phyloP scores from a whole-genome alignment of 805 yeast genomes.

The Yarrowia osloensis region DNA sequence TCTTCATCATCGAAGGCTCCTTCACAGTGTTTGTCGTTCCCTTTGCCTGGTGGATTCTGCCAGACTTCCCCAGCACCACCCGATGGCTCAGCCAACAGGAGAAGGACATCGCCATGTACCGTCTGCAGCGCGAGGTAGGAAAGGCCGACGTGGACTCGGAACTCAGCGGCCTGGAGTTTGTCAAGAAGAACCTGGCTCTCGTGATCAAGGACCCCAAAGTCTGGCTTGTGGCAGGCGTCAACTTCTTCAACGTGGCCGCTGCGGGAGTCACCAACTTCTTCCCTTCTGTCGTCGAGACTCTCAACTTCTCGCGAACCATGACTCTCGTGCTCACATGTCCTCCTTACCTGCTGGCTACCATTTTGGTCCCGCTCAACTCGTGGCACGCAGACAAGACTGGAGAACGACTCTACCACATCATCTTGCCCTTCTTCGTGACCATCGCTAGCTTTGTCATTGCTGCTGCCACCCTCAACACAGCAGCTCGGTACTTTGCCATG shows the following conservation, averaged over 20 bases:
- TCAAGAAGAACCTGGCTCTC: slow-evolving; percentile 21
- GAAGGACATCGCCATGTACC: slow-evolving; percentile 32
- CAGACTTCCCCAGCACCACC: slow-evolving; percentile 54
- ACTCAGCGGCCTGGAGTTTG: background rate
- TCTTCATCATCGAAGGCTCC: slow-evolving; percentile 58
- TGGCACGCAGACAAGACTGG: slow-evolving; percentile 58
- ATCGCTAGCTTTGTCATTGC: slow-evolving; percentile 37
- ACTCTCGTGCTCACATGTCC: slow-evolving; percentile 62
- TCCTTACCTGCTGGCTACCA: slow-evolving; percentile 56
- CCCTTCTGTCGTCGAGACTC: slow-evolving; percentile 60
- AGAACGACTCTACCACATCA: slow-evolving; percentile 57
- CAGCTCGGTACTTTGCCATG: slow-evolving; percentile 62
- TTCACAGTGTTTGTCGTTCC: slow-evolving; percentile 38
- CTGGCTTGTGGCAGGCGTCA: slow-evolving; percentile 32
- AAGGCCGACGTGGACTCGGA: slow-evolving; percentile 3
- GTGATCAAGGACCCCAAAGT: slow-evolving; percentile 38
- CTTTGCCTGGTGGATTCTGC: slow-evolving; percentile 51
- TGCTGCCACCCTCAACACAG: slow-evolving; percentile 51
- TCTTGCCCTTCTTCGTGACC: slow-evolving; percentile 48
- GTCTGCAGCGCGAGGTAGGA: slow-evolving; percentile 34
- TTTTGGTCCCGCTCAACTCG: slow-evolving; percentile 55
- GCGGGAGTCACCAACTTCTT: slow-evolving; percentile 63
- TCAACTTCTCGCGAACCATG: slow-evolving; percentile 52
- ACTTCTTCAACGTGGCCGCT: slow-evolving; percentile 53
- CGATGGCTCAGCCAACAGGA: slow-evolving; percentile 35